Conservation (phyloP, 2,329 filamentous ascomycete species). For the Fusarium tupiense region DNA sequence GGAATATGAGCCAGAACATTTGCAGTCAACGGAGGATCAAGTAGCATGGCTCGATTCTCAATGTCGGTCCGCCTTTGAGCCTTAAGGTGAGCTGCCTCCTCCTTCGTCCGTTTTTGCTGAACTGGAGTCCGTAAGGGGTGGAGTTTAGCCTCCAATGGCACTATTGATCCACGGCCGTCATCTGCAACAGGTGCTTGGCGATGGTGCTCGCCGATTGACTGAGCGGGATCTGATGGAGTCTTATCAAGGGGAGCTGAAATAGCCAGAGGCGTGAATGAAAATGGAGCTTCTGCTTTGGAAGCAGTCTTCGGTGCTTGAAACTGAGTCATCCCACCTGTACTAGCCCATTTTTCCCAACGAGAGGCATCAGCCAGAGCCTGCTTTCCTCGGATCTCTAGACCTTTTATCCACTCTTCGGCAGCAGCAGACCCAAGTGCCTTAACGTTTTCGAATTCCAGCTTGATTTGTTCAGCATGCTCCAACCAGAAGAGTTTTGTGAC, state of each 20-base stretch:
- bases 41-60: slow-evolving; percentile 71
- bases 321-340: slow-evolving; percentile 52
- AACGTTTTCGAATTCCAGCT: slow-evolving; percentile 69
- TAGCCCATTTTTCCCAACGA: slow-evolving; percentile 80
- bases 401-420: slow-evolving; percentile 82
- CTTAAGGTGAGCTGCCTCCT: slow-evolving; percentile 72
- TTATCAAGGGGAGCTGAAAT: neutral
- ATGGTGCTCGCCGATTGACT: slow-evolving; percentile 2
- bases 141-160: slow-evolving; percentile 1
- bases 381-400: slow-evolving; percentile 71
- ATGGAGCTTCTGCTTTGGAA: neutral
- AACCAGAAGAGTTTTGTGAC: slow-evolving; percentile 74
- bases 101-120: slow-evolving; percentile 63
- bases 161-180: slow-evolving; percentile 1
- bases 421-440: slow-evolving; percentile 73
- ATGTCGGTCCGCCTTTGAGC: slow-evolving; percentile 74
- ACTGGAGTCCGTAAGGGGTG: neutral
- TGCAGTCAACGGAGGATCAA: slow-evolving; percentile 72
- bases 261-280: neutral
- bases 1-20: slow-evolving; percentile 74
- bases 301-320: slow-evolving; percentile 46
- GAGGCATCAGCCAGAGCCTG: slow-evolving; percentile 68
- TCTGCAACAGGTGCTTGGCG: neutral
- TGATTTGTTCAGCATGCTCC: slow-evolving; percentile 69
- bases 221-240: neutral